Conservation (phyloP, 2,329 filamentous ascomycete species). For the Stachybotrys chlorohalonatus region DNA sequence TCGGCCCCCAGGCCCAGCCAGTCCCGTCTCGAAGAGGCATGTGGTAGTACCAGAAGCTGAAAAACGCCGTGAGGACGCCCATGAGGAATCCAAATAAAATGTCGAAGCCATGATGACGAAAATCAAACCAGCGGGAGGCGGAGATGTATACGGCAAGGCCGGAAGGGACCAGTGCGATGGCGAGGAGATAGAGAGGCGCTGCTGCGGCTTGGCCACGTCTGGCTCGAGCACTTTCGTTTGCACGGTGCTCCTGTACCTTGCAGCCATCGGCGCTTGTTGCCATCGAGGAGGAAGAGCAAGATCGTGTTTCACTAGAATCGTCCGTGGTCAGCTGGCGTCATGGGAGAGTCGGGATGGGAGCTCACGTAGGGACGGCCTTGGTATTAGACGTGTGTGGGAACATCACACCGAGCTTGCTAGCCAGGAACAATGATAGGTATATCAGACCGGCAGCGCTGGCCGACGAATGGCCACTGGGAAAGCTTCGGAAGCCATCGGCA, state of each 20-base stretch:
- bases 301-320: background rate
- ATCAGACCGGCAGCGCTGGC: slow-evolving; percentile 62
- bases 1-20: slow-evolving; percentile 70
- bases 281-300: background rate
- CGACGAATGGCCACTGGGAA: slow-evolving; percentile 31
- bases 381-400: background rate
- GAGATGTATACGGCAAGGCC: slow-evolving; percentile 62
- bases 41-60: slow-evolving; percentile 51
- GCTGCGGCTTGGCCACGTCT: background rate
- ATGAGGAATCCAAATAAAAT: slow-evolving; percentile 65
- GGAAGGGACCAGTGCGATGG: slow-evolving; percentile 56
- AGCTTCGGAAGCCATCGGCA: slow-evolving; percentile 66
- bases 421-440: slow-evolving; percentile 69
- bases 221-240: too few species aligned
- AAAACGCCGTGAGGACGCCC: slow-evolving; percentile 39
- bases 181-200: slow-evolving; percentile 55
- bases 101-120: slow-evolving; percentile 71
- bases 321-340: too few species aligned
- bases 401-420: slow-evolving; percentile 38
- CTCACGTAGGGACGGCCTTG: background rate
- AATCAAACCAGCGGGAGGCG: slow-evolving; percentile 67
- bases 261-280: slow-evolving; percentile 21
- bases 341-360: too few species aligned
- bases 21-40: slow-evolving; percentile 60
- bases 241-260: background rate